phyloP scores from a whole-genome alignment of 2,329 filamentous ascomycete species.

The Fusarium burgessii region DNA sequence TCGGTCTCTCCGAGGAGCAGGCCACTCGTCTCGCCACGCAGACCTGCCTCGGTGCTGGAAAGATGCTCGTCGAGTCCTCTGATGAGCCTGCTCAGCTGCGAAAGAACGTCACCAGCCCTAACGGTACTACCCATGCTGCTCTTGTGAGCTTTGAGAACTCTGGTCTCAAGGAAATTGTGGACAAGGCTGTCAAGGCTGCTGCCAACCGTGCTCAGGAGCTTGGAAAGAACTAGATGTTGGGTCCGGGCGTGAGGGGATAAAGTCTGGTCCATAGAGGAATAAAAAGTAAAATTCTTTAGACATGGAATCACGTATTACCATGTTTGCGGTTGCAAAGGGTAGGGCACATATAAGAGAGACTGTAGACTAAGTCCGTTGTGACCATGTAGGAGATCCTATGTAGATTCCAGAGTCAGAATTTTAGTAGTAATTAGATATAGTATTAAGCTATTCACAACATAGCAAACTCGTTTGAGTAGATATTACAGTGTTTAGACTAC shows the following conservation, averaged over 20 bases:
- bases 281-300: not conserved
- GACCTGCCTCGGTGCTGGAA: slow-evolving; percentile 64
- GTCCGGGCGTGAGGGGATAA: rapidly evolving
- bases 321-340: too few species aligned
- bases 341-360: too few species aligned
- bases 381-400: too few species aligned
- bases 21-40: slow-evolving; percentile 63
- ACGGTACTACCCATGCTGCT: slow-evolving; percentile 63
- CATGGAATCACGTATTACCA: too few species aligned
- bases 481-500: not conserved
- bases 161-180: slow-evolving; percentile 57
- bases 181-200: slow-evolving; percentile 61
- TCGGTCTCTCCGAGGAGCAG: slow-evolving; percentile 61
- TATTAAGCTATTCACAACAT: not conserved
- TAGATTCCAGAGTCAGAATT: not conserved
- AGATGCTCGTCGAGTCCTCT: slow-evolving; percentile 62
- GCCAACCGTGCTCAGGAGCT: slow-evolving; percentile 58
- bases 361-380: too few species aligned
- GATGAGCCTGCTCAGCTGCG: slow-evolving; percentile 61
- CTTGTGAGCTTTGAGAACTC: slow-evolving; percentile 61
- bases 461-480: not conserved
- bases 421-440: not conserved
- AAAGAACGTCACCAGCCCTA: slow-evolving; percentile 65
- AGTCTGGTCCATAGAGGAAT: rapidly evolving
- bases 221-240: slow-evolving; percentile 49